Conservation (phyloP, 202 grass and related monocot species). For the Setaria viridis region DNA sequence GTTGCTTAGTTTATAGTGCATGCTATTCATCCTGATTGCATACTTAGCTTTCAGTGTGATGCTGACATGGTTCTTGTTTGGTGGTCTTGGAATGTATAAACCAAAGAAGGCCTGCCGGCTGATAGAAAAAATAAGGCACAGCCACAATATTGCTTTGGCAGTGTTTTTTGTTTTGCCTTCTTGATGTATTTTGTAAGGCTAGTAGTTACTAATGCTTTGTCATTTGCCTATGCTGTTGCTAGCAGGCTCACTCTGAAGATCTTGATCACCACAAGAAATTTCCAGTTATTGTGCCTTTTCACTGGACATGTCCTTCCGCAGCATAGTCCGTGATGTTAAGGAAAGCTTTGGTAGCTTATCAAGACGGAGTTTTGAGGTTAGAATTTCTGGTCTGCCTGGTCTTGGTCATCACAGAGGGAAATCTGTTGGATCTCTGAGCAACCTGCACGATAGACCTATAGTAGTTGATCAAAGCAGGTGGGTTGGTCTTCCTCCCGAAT, state of each 20-base stretch:
- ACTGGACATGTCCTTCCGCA: conserved; percentile 71
- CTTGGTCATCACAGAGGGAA: conserved; percentile 65
- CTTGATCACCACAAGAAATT: neutral
- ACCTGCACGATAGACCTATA: conserved; percentile 25
- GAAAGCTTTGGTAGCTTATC: conserved; percentile 90
- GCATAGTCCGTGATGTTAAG: conserved; percentile 84
- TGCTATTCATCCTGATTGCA: conserved; percentile 8
- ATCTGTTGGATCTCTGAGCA: conserved; percentile 42
- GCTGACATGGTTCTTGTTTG: conserved; percentile 2
- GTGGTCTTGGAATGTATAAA: conserved; percentile 4
- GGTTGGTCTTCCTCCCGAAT: conserved; percentile 81
- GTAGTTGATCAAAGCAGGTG: conserved; percentile 63
- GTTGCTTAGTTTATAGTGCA: conserved; percentile 31
- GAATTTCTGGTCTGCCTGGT: conserved; percentile 68
- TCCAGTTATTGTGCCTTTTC: neutral
- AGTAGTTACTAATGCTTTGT: conserved; percentile 41
- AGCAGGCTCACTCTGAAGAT: conserved; percentile 31
- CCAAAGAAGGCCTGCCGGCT: neutral
- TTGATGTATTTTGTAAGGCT: neutral
- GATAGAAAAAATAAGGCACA: conserved; percentile 9
- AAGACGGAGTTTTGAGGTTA: conserved; percentile 78
- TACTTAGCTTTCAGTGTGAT: neutral
- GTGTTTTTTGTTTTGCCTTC: neutral
- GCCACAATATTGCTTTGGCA: neutral
- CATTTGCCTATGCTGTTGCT: conserved; percentile 42